phyloP scores from a whole-genome alignment of 2,329 filamentous ascomycete genomes.

The Elsinoe ampelina region DNA sequence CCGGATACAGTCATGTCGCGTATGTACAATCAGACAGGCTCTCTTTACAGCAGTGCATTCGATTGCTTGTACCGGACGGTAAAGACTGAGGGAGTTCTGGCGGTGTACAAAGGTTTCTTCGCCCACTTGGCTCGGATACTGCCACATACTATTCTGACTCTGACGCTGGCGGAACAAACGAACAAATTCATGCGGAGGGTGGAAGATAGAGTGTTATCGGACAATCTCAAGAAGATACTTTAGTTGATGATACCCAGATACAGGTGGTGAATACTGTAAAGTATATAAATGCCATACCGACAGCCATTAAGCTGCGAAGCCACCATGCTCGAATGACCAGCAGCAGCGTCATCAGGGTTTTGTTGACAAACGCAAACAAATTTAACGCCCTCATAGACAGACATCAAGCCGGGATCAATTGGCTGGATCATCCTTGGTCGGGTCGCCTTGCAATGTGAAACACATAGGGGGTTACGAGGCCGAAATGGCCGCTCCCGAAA shows the following conservation, averaged over 20 bases:
- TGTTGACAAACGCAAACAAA: neutral
- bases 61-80: conserved; percentile 89
- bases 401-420: neutral
- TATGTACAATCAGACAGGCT: conserved; percentile 97
- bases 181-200: conserved; percentile 81
- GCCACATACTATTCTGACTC: conserved; percentile 88
- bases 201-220: conserved; percentile 48
- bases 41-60: conserved; percentile 87
- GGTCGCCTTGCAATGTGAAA: neutral
- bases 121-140: conserved; percentile 89
- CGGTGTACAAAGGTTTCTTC: conserved; percentile 96
- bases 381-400: too few species aligned
- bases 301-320: too few species aligned
- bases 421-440: too few species aligned
- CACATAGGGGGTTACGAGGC: conserved; percentile 2
- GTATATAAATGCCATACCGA: neutral
- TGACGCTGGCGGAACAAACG: conserved; percentile 91
- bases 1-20: conserved; percentile 99
- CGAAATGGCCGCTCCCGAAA: neutral
- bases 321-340: neutral
- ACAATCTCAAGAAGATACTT: conserved; percentile 22
- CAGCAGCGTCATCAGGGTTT: neutral
- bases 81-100: conserved; percentile 79
- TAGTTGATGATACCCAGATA: conserved; percentile 6
- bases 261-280: neutral